Evolutionary conservation across 345 rosid species (phyloP), one percentile per base, ranked within the genome.

Genomic region (Iberis pinnata): DNA sequence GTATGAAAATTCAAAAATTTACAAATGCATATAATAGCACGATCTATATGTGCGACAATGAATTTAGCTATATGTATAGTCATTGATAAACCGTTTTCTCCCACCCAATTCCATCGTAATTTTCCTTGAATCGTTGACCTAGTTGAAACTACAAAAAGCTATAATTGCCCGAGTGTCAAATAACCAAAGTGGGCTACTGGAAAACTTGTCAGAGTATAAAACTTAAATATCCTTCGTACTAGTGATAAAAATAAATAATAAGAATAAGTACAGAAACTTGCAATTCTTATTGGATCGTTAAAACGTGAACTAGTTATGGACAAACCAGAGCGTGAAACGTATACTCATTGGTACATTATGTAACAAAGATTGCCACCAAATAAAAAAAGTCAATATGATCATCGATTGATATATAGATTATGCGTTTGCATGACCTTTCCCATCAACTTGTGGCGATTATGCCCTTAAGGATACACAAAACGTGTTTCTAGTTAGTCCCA

Each of bases 381-480:
- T 9, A 42, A 18, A 46, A 33, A 53, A 60, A 69, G 80, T 80
- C 75, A 58, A 74, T 9, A 10, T 48, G 17, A 53, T 59, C 50
- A 75, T 72, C 70, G 61, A 65, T 54, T 47, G 61, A 53, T 55
- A 33, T 41, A 58, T 12, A 38, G 65, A 59, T 58, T 58, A 37
- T 44, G 56, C 60, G 64, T 62, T 62, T 73, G 37, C 49, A 39
- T 48, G 50, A 61, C 42, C 61, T 64, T 43, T 71, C 70, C 66
- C 77, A 54, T 72, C 83, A 80, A 69, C 81, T 69, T 78, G 78
- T 73, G 70, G 67, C 42, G 75, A 73, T 63, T 76, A 75, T 75
- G 65, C 81, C 64, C 40, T 49, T 45, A 68, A 73, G 12, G 72
- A 72, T 67, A 67, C 73, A 32, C 12, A 9, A 43, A 52, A 60